These are phyloP conservation scores for Fragaria vesca DNA, from an alignment of 306 rosid species.

Conservation along the genomic window DNA sequence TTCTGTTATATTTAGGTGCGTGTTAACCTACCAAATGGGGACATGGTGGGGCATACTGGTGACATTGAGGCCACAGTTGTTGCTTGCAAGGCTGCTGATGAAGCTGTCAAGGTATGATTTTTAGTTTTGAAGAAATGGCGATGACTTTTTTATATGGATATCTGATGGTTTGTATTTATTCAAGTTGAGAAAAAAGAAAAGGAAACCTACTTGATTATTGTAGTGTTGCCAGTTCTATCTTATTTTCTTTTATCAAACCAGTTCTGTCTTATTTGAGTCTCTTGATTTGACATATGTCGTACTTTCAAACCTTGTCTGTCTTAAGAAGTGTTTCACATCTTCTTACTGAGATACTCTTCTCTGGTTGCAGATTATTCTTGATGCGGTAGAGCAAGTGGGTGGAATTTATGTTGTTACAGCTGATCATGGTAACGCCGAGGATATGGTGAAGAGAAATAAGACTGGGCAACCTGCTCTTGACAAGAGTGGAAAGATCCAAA, in stretches of 20 bases:
- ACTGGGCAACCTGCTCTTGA: constrained; percentile 72
- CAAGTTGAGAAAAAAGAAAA: no score
- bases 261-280: no score
- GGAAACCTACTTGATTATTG: no score
- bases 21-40: constrained; percentile 93
- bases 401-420: constrained; percentile 98
- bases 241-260: neutral
- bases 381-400: constrained; percentile 87
- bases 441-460: constrained; percentile 95
- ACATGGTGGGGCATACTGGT: constrained; percentile 98
- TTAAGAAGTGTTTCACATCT: neutral
- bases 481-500: constrained; percentile 84
- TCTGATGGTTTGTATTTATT: neutral
- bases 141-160: neutral
- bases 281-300: neutral
- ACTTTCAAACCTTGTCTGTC: neutral
- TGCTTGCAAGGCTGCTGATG: constrained; percentile 98
- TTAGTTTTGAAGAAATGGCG: neutral
- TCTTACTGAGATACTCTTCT: neutral
- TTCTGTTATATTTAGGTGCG: constrained; percentile 57
- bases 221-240: neutral
- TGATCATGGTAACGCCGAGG: constrained; percentile 98
- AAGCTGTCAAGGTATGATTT: constrained; percentile 75
- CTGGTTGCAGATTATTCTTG: constrained; percentile 76
- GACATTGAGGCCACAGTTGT: constrained; percentile 88